These are phyloP conservation scores for Scytalidium lignicola DNA, from an alignment of 2,329 filamentous ascomycete species.

Conservation along the genomic window DNA sequence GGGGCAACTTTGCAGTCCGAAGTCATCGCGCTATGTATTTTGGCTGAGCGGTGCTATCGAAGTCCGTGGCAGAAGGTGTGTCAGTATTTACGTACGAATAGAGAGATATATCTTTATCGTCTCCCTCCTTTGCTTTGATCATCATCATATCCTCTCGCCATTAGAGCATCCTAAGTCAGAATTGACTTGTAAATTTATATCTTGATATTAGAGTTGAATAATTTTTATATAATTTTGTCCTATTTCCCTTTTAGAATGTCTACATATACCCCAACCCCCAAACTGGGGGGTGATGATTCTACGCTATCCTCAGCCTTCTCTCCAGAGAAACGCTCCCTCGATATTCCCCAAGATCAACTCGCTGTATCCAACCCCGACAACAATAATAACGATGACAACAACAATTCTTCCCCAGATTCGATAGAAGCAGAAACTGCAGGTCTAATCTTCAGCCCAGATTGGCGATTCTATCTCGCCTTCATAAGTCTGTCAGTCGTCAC, in stretches of 20 bases:
- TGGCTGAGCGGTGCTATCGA: no score
- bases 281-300: not conserved
- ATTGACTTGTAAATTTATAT: no score
- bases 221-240: not conserved
- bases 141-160: no score
- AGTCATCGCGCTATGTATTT: no score
- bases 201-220: not conserved
- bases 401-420: not conserved
- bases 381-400: no score
- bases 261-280: not conserved
- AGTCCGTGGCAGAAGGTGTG: no score
- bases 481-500: slow-evolving; percentile 38
- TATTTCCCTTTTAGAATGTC: not conserved
- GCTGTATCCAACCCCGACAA: not conserved
- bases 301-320: not conserved
- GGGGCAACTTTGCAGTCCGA: no score
- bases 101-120: no score
- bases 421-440: not conserved
- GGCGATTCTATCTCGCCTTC: slow-evolving; percentile 21
- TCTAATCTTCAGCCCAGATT: not conserved
- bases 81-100: no score
- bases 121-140: no score
- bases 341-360: not conserved
- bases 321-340: not conserved
- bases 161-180: no score